phyloP scores from a whole-genome alignment of 2,329 filamentous ascomycete genomes.

The Colletotrichum coccodes region DNA sequence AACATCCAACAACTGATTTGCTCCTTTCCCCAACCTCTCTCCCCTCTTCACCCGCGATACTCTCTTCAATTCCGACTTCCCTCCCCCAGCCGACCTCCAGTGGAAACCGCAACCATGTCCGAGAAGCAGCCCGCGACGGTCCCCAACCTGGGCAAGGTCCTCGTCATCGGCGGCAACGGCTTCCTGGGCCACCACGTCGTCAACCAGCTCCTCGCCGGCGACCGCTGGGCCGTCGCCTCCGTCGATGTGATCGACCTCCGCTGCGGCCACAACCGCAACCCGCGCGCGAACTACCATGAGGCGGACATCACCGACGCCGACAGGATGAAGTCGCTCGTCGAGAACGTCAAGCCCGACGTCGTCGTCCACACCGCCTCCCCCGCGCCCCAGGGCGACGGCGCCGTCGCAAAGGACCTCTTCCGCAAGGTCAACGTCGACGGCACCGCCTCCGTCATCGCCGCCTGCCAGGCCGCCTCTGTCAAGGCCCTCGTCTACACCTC shows the following conservation, averaged over 20 bases:
- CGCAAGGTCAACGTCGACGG: constrained; percentile 89
- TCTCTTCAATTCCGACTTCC: not conserved
- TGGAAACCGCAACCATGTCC: constrained; percentile 26
- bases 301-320: constrained; percentile 79
- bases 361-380: constrained; percentile 93
- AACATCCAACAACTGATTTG: constrained; percentile 2
- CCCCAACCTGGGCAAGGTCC: constrained; percentile 70
- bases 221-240: constrained; percentile 54
- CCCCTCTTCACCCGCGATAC: not conserved
- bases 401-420: constrained; percentile 69
- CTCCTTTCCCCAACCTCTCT: not conserved
- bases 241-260: constrained; percentile 79
- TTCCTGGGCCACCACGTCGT: constrained; percentile 88
- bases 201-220: constrained; percentile 70
- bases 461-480: constrained; percentile 75
- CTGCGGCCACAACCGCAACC: constrained; percentile 75
- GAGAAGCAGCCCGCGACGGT: constrained; percentile 43
- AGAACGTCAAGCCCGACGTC: constrained; percentile 76
- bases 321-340: constrained; percentile 71
- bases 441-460: constrained; percentile 80
- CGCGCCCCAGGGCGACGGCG: constrained; percentile 60
- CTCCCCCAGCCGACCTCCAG: not conserved
- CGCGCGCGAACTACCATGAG: constrained; percentile 72
- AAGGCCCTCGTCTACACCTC: constrained; percentile 91
- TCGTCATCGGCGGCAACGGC: constrained; percentile 85